Evolutionary conservation across 2,329 filamentous ascomycete species (phyloP).

Genomic region (Arthrocladium fulminans): DNA sequence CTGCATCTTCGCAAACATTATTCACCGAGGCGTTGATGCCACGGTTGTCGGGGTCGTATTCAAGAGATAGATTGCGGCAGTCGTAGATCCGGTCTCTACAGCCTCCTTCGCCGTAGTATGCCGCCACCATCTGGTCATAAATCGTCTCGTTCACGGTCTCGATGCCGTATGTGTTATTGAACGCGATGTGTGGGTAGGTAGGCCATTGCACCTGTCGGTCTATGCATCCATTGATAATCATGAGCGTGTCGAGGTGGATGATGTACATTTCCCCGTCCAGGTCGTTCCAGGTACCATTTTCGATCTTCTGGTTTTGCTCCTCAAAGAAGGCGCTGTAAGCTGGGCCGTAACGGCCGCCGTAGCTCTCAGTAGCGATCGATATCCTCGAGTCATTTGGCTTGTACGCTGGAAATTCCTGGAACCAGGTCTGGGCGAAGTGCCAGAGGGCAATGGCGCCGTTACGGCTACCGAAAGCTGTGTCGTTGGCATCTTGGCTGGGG

Average conservation of each 20-base stretch:
- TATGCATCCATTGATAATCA: slow-evolving; percentile 50
- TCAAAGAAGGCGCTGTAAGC: slow-evolving; percentile 18
- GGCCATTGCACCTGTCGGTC: slow-evolving; percentile 43
- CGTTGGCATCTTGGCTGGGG: slow-evolving; percentile 34
- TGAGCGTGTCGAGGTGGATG: slow-evolving; percentile 39
- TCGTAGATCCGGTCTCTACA: slow-evolving; percentile 46
- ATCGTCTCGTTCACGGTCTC: slow-evolving; percentile 39
- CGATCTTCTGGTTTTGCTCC: slow-evolving; percentile 24
- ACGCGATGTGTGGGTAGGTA: slow-evolving; percentile 43
- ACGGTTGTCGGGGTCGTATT: slow-evolving; percentile 43
- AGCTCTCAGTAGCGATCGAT: slow-evolving; percentile 37
- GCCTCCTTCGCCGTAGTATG: slow-evolving; percentile 40
- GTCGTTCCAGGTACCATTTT: slow-evolving; percentile 17
- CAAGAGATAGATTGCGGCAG: slow-evolving; percentile 41
- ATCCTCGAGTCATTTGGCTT: slow-evolving; percentile 32
- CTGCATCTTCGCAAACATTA: slow-evolving; percentile 36
- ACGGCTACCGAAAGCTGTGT: slow-evolving; percentile 28
- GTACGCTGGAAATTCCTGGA: slow-evolving; percentile 53
- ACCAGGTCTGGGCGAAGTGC: slow-evolving; percentile 49
- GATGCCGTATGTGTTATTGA: slow-evolving; percentile 53
- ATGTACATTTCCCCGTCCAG: slow-evolving; percentile 11
- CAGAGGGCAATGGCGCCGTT: slow-evolving; percentile 43
- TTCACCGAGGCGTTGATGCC: slow-evolving; percentile 40
- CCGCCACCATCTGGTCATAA: slow-evolving; percentile 38
- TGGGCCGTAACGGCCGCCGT: slow-evolving; percentile 32